A percentile compares a stretch with the other conserved stretches of the same genome.
Evolutionary conservation across 2,329 filamentous ascomycete species (phyloP).

Genomic region (Aquanectria penicillioides): DNA sequence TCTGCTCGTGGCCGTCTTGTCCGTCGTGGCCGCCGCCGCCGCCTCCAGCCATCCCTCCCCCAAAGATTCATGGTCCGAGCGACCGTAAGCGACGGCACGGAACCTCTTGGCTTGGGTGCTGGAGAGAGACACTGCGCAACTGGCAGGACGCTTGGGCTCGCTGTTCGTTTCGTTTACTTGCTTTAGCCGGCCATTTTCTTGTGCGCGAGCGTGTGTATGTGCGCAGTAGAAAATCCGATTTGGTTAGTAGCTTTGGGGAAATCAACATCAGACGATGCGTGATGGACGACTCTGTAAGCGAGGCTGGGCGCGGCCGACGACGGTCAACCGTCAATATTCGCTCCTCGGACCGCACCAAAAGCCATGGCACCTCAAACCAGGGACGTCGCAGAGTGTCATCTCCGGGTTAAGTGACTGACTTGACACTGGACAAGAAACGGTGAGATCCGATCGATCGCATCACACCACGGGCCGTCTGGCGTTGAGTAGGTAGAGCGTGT

Average conservation of each 20-base stretch:
- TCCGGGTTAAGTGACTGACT: background rate
- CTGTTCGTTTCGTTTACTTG: conserved; percentile 29
- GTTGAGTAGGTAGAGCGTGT: background rate
- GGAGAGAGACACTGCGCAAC: conserved; percentile 4
- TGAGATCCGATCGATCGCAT: conserved; percentile 18
- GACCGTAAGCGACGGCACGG: background rate
- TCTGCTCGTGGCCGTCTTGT: too few species aligned
- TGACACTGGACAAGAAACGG: conserved; percentile 6
- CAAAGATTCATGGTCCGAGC: background rate
- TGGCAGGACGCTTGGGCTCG: conserved; percentile 27
- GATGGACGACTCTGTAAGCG: conserved; percentile 5
- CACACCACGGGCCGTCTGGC: conserved; percentile 1
- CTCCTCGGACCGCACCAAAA: too few species aligned
- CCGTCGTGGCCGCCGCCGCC: background rate
- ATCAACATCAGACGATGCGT: conserved; percentile 20
- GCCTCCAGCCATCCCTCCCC: background rate
- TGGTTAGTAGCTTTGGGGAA: too few species aligned
- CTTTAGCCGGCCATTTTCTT: too few species aligned
- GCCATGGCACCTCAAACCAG: conserved; percentile 10
- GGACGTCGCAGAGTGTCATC: conserved; percentile 13
- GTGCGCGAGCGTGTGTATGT: background rate
- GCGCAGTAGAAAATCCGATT: background rate
- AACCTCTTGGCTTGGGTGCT: background rate
- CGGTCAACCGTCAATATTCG: too few species aligned
- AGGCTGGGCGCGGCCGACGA: too few species aligned